Percentiles rank a stretch among this genome's conserved stretches.
These are phyloP conservation scores for Fusarium guadeloupense DNA, from an alignment of 2,329 filamentous ascomycete species.

Conservation along the genomic window DNA sequence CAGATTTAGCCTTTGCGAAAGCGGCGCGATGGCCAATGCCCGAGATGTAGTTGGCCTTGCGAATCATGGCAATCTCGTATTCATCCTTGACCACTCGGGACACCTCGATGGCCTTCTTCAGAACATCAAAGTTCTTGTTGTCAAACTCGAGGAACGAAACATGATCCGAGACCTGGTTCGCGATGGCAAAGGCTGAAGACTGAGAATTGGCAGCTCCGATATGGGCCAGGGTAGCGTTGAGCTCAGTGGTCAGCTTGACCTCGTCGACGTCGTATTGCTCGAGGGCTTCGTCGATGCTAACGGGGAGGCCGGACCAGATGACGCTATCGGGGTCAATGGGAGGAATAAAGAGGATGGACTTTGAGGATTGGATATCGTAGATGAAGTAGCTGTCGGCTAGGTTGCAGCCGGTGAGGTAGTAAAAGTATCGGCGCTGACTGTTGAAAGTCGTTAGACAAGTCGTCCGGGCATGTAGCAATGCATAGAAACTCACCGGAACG, in stretches of 20 bases:
- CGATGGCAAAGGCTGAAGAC: slow-evolving; percentile 76
- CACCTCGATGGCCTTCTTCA: slow-evolving; percentile 73
- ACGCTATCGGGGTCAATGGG: slow-evolving; percentile 87
- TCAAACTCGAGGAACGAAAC: slow-evolving; percentile 77
- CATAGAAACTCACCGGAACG: slow-evolving; percentile 70
- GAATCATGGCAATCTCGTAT: slow-evolving; percentile 77
- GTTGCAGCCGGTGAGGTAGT: slow-evolving; percentile 88
- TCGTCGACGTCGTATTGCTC: slow-evolving; percentile 83
- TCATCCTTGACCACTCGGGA: slow-evolving; percentile 77
- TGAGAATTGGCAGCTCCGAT: slow-evolving; percentile 52
- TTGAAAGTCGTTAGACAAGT: not conserved
- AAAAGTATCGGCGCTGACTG: slow-evolving; percentile 91
- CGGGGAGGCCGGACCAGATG: slow-evolving; percentile 91
- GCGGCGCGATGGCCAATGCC: slow-evolving; percentile 72
- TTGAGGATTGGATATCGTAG: slow-evolving; percentile 79
- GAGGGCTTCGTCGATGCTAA: slow-evolving; percentile 78
- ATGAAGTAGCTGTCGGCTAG: slow-evolving; percentile 82
- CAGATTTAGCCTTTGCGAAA: slow-evolving; percentile 67
- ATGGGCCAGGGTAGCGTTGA: slow-evolving; percentile 76
- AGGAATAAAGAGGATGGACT: slow-evolving; percentile 89
- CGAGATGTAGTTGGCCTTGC: slow-evolving; percentile 76
- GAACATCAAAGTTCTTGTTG: slow-evolving; percentile 64
- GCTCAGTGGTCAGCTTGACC: slow-evolving; percentile 75
- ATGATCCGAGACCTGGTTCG: slow-evolving; percentile 76
- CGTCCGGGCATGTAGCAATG: not conserved